Conservation (phyloP, 805 yeast genomes). For the Candida argentea region DNA sequence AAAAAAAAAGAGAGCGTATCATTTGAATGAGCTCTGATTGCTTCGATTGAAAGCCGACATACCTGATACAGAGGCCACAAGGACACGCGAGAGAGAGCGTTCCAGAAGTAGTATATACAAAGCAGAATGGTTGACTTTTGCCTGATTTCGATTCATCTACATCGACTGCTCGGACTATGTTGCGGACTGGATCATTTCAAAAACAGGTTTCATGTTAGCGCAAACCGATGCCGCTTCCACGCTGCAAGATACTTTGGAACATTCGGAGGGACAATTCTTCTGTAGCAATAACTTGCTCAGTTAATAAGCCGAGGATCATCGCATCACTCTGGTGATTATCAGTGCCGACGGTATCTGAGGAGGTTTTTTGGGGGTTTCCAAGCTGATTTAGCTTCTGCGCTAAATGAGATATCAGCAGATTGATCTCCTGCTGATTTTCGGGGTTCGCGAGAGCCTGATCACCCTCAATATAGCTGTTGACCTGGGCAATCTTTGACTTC, state of each 20-base stretch:
- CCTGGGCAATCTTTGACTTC: conserved; percentile 10
- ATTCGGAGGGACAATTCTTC: conserved; percentile 12
- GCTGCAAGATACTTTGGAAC: conserved; percentile 6
- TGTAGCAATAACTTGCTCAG: conserved; percentile 18
- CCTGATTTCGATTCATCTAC: no score
- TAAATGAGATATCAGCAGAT: conserved; percentile 17
- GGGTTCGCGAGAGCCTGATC: conserved; percentile 1
- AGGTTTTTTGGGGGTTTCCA: conserved; percentile 7
- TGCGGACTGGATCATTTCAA: no score
- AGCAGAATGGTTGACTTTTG: no score
- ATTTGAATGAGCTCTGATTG: no score
- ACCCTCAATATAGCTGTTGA: conserved; percentile 11
- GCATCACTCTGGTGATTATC: conserved; percentile 10
- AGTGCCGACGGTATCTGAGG: conserved; percentile 3
- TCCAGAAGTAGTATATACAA: no score
- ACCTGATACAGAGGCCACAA: no score
- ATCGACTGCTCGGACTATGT: no score
- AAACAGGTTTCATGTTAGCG: no score
- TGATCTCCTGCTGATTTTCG: conserved; percentile 8
- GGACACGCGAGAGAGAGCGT: no score
- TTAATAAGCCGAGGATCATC: conserved; percentile 19
- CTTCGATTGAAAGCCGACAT: no score
- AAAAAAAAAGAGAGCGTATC: no score
- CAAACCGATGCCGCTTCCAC: conserved; percentile 3
- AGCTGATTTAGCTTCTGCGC: conserved; percentile 13